Base-by-base conservation (phyloP, 2,329 filamentous ascomycete species). In the Amesomyces nigricolor region DNA sequence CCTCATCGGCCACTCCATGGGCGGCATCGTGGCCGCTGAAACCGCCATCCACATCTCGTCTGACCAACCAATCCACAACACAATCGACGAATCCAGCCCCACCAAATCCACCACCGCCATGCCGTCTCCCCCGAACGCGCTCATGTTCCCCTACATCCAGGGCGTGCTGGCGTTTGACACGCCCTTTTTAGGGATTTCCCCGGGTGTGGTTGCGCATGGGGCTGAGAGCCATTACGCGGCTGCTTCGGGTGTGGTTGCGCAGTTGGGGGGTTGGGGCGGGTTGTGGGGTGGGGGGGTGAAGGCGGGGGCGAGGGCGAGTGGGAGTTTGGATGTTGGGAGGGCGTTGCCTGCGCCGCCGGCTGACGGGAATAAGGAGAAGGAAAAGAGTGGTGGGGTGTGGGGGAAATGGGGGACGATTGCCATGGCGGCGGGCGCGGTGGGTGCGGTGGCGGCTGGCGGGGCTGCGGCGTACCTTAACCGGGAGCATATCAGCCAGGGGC, bases 61-160 rank as follows among this genome's bases (percentile, higher is more conserved):
- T 7, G 80, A 83, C 53, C 70, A 72, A 58, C 78, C 79, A 56
- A 78, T 83, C 61, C 74, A 76, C 61, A 74, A 75, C 37, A 66
- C 64, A 8, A 67, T 68, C 16, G 67, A 65, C 51, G 62, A 59
- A 1, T 69, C 74, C 56, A 72, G 73, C 64, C 73, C 71, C 37
- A 68, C 72, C 51, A 65, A 71, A 16, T 39, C 53, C 30, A 72
- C 74, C 61, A 53, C 70, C 47, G 61, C 63, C 38, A 64, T 66
- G 58, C 56, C 64, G 10, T 58, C 63, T 2, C 57, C 69, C 17
- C 73, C 82, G 57, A 86, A 80, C 65, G 72, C 73, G 32, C 83
- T 95, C 68, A 92, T 96, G 87, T 97, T 97, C 69, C 92, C 92
- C 1, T 92, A 91, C 70, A 84, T 97, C 61, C 88, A 92, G 71